Evolutionary conservation across 2,329 filamentous ascomycete species (phyloP).

Genomic region (Aspergillus ustus): DNA sequence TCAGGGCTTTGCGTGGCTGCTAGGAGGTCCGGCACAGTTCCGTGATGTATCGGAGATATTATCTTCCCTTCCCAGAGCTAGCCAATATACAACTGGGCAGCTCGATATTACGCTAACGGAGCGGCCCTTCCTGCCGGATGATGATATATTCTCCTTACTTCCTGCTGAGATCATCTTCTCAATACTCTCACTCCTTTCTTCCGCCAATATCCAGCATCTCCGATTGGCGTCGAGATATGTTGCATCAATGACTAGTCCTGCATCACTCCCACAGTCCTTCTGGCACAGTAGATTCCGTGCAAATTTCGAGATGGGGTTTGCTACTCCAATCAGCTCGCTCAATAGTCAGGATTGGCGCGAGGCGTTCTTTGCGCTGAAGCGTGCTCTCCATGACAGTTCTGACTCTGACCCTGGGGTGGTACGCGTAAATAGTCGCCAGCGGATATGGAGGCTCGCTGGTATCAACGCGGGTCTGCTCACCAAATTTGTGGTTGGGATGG

Average conservation of each 20-base stretch:
- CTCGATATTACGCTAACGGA: neutral
- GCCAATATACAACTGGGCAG: neutral
- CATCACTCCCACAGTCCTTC: constrained; percentile 12
- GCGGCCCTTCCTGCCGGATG: too few relatives aligned
- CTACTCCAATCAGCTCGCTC: neutral
- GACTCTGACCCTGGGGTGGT: too few relatives aligned
- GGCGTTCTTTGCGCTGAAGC: neutral
- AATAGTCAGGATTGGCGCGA: constrained; percentile 5
- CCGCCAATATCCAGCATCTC: neutral
- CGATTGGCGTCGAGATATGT: constrained; percentile 8
- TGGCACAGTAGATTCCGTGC: constrained; percentile 6
- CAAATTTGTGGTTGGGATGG: neutral
- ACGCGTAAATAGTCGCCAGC: neutral
- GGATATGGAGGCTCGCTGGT: neutral
- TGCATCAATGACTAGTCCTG: constrained; percentile 1
- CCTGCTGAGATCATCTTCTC: constrained; percentile 3
- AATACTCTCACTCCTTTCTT: constrained; percentile 2
- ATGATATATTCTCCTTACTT: constrained; percentile 3
- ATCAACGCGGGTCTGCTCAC: neutral
- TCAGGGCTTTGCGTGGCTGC: neutral
- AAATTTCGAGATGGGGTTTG: constrained; percentile 17
- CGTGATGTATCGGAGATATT: constrained; percentile 1
- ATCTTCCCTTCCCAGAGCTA: neutral
- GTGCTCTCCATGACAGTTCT: neutral
- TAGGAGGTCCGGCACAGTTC: neutral